Evolutionary conservation across 2,329 filamentous ascomycete species (phyloP), one percentile per base, ranked within the genome.

Genomic region (Endothia cerciana): DNA sequence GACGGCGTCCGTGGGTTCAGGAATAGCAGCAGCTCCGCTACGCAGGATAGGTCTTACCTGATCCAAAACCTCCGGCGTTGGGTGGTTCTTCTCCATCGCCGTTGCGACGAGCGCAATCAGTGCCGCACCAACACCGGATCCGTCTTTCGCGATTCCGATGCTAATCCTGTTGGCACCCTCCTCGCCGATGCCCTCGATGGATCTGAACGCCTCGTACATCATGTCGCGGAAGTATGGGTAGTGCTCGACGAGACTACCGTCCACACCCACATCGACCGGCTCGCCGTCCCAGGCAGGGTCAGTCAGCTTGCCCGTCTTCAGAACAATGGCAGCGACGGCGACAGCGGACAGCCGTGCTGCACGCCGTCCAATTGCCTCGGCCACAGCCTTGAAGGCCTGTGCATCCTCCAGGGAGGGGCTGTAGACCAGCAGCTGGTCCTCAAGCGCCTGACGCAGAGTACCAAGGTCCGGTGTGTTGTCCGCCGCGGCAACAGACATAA

Each of bases 81-180:
- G 60, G 11, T 65, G 58, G 47, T 36, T 13, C 78, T 84, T 84
- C 77, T 88, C 85, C 81, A 85, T 87, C 73, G 84, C 82, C 1
- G 91, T 91, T 1, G 94, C 94, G 36, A 97, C 91, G 60, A 97
- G 85, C 61, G 95, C 95, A 78, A 98, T 98, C 72, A 99, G 81
- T 49, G 95, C 95, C 3, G 95, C 95, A 62, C 95, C 95, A n/a
- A 97, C 92, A 69, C 93, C 95, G 70, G 91, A 95, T 58, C 95
- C 95, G 76, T 99, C 95, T 83, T 97, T 97, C 69, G 95, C 95
- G 74, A 98, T 95, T 28, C 94, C 95, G 73, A 99, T 97, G 65
- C 93, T 86, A 70, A 99, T 91, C 79, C 89, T 91, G 80, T 91
- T 90, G 70, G 96, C 93, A 13, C 94, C 93, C 65, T 85, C 82